Conservation (phyloP, 441 rosid species). For the Adansonia rubrostipa region DNA sequence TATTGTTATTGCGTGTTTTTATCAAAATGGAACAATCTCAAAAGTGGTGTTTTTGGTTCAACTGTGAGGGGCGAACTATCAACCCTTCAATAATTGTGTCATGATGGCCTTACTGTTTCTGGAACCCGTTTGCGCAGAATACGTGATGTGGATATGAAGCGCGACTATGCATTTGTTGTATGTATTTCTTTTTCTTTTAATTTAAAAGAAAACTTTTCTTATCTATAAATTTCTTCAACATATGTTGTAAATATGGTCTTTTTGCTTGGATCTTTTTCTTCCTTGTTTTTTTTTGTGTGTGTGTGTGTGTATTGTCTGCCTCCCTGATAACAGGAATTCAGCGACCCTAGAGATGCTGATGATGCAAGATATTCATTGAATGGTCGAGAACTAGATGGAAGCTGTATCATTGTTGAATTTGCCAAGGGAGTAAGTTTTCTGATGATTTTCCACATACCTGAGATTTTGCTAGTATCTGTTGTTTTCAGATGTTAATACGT, state of each 20-base stretch:
- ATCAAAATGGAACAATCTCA: conserved; percentile 65
- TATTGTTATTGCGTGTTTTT: conserved; percentile 55
- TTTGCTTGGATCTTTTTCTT: conserved; percentile 9
- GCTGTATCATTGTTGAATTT: conserved; percentile 71
- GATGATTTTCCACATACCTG: background rate
- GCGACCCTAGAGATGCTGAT: conserved; percentile 78
- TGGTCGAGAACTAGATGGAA: conserved; percentile 71
- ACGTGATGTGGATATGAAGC: conserved; percentile 88
- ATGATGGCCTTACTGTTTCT: conserved; percentile 83
- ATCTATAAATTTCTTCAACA: background rate
- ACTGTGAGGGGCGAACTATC: conserved; percentile 59
- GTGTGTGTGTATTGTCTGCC: background rate
- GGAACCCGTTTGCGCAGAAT: conserved; percentile 80
- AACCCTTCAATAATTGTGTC: conserved; percentile 58
- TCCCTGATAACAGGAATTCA: conserved; percentile 54
- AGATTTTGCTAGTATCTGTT: background rate
- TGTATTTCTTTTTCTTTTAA: conserved; percentile 35
- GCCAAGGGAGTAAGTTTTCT: conserved; percentile 61
- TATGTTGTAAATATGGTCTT: conserved; percentile 34
- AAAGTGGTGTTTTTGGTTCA: conserved; percentile 76
- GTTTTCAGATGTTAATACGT: background rate
- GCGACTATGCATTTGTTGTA: conserved; percentile 82
- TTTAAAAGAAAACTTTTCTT: background rate
- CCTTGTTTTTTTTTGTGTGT: background rate
- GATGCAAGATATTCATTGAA: conserved; percentile 70